Evolutionary conservation across 345 rosid species (phyloP).

Genomic region (Toxicodendron radicans): DNA sequence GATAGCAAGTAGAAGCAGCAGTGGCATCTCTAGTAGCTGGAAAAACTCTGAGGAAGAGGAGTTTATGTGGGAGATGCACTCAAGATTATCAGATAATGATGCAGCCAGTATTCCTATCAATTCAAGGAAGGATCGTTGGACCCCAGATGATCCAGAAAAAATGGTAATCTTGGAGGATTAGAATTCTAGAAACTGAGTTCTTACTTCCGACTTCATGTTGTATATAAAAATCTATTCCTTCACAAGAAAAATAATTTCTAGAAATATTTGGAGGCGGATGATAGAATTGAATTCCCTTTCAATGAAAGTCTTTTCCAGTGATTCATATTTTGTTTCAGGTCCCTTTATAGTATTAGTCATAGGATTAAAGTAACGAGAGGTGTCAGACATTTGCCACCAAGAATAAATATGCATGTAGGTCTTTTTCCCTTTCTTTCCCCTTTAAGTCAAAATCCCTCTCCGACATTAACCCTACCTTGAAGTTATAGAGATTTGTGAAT

Average conservation of each 20-base stretch:
- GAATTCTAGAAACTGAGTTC: background rate
- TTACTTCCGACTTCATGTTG: background rate
- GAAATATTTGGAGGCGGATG: background rate
- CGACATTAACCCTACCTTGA: background rate
- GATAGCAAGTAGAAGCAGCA: constrained; percentile 40
- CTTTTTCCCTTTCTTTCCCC: background rate
- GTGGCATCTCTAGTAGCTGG: constrained; percentile 68
- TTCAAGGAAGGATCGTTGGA: constrained; percentile 54
- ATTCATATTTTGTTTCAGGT: background rate
- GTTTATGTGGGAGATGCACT: constrained; percentile 92
- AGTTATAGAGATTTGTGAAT: background rate
- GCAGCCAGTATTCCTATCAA: constrained; percentile 37
- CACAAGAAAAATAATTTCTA: background rate
- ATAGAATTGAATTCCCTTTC: background rate
- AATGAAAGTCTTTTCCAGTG: background rate
- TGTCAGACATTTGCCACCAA: background rate
- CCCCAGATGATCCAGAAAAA: constrained; percentile 60
- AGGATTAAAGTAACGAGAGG: background rate
- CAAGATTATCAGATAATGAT: constrained; percentile 65
- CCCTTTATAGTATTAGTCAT: background rate
- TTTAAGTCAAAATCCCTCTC: background rate
- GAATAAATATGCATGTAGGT: background rate
- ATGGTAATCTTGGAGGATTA: constrained; percentile 46
- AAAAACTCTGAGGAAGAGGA: constrained; percentile 97
- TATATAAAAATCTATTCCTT: constrained; percentile 3